Conservation (phyloP, 1,284 basidiomycete genomes). For the Heterobasidion annosum region DNA sequence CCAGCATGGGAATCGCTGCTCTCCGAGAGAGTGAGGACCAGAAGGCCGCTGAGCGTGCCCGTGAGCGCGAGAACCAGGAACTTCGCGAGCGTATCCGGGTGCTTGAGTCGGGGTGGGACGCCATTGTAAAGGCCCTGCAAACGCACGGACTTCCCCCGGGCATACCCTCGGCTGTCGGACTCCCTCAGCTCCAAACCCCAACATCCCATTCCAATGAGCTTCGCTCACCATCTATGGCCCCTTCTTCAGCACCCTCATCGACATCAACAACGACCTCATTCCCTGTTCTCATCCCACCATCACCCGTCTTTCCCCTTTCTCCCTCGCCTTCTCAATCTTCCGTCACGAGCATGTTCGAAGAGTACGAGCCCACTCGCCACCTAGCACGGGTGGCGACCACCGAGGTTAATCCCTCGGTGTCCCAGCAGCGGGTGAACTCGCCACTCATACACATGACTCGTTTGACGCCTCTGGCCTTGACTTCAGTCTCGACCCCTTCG, state of each 20-base stretch:
- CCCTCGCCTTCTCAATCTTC: conserved; percentile 39
- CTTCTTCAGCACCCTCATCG: conserved; percentile 17
- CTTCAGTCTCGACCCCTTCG: conserved; percentile 3
- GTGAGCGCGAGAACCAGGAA: conserved; percentile 65
- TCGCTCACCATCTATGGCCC: conserved; percentile 16
- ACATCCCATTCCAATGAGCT: conserved; percentile 12
- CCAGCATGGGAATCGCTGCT: conserved; percentile 23
- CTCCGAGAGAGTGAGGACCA: conserved; percentile 18
- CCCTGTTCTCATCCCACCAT: conserved; percentile 21
- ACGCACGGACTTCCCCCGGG: conserved; percentile 49
- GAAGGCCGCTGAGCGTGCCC: conserved; percentile 34
- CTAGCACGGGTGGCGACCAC: conserved; percentile 89
- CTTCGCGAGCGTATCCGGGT: conserved; percentile 65
- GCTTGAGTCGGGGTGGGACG: conserved; percentile 72
- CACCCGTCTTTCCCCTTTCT: conserved; percentile 34
- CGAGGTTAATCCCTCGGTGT: conserved; percentile 45
- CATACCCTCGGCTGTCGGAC: conserved; percentile 14
- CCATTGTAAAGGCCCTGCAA: conserved; percentile 63
- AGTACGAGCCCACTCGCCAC: conserved; percentile 75
- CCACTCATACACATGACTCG: conserved; percentile 19
- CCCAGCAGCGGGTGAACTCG: conserved; percentile 84
- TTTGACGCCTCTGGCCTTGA: conserved; percentile 12
- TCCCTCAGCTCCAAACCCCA: conserved; percentile 10
- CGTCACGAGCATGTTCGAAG: conserved; percentile 23
- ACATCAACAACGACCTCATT: conserved; percentile 22